Percentiles rank a stretch among this genome's conserved stretches.
phyloP scores from a whole-genome alignment of 2,329 filamentous ascomycete species.

The Curvularia hawaiiensis region DNA sequence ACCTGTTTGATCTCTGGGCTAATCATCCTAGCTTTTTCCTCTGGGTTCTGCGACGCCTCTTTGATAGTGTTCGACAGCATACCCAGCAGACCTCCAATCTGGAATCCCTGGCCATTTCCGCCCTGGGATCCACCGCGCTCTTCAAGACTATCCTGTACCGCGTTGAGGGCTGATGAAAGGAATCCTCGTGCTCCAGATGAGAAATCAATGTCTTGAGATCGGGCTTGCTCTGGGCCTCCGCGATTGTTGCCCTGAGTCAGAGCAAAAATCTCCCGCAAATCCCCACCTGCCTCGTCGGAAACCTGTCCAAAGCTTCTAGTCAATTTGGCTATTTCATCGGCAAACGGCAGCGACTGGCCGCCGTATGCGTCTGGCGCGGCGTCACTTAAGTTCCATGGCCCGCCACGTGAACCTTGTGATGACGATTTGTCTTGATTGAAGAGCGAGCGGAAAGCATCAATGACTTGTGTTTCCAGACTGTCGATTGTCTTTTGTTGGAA shows the following conservation, averaged over 20 bases:
- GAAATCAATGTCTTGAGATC: constrained; percentile 23
- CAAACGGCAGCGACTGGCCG: constrained; percentile 36
- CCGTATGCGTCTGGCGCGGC: constrained; percentile 37
- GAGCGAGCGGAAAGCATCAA: constrained; percentile 37
- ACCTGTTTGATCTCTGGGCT: constrained; percentile 39
- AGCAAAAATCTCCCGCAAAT: constrained; percentile 37
- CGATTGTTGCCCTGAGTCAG: constrained; percentile 28
- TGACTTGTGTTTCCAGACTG: constrained; percentile 36
- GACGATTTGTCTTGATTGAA: constrained; percentile 29
- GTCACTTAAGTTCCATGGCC: constrained; percentile 31
- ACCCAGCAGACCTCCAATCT: constrained; percentile 35
- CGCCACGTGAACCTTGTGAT: constrained; percentile 16
- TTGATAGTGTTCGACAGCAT: constrained; percentile 37
- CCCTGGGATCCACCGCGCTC: constrained; percentile 16
- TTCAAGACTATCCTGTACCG: constrained; percentile 35
- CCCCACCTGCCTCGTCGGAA: constrained; percentile 34
- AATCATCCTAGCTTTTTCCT: constrained; percentile 38
- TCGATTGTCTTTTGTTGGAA: constrained; percentile 42
- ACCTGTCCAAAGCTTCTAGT: constrained; percentile 37
- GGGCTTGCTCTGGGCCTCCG: constrained; percentile 17
- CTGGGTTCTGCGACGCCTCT: constrained; percentile 35
- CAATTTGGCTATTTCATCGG: constrained; percentile 37
- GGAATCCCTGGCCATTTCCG: constrained; percentile 19
- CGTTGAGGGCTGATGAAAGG: constrained; percentile 33
- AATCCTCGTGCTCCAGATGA: constrained; percentile 30